phyloP scores from a whole-genome alignment of 164 flowering plant species.

The Piper betle region DNA sequence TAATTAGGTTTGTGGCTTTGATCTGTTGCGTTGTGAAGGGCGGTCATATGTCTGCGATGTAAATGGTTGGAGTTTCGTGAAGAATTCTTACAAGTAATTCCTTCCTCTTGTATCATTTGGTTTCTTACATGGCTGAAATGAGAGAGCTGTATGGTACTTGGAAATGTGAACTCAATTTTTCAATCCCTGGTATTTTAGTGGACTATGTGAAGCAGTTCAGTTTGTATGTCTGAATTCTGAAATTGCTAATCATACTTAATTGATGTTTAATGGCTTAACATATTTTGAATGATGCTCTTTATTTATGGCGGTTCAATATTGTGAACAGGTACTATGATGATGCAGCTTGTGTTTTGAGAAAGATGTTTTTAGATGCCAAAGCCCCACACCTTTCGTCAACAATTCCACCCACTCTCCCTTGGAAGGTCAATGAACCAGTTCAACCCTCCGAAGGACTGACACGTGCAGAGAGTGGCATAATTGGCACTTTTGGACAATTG shows the following conservation, averaged over 20 bases:
- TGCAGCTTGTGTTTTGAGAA: slow-evolving; percentile 95
- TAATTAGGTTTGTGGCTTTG: slow-evolving; percentile 96
- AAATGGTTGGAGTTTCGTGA: slow-evolving; percentile 99
- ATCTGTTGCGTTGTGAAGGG: slow-evolving; percentile 93
- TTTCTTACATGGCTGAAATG: background rate
- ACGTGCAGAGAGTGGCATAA: slow-evolving; percentile 95
- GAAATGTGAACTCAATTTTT: too few species aligned
- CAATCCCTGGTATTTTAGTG: too few species aligned
- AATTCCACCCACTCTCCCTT: slow-evolving; percentile 90
- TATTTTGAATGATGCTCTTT: too few species aligned
- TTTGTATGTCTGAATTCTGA: too few species aligned
- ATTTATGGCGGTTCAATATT: background rate
- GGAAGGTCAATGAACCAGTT: slow-evolving; percentile 82
- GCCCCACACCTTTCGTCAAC: slow-evolving; percentile 97
- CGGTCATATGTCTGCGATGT: slow-evolving; percentile 99
- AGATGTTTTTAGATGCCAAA: slow-evolving; percentile 95
- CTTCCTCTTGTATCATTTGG: background rate
- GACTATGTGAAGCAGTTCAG: too few species aligned
- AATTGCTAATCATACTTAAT: too few species aligned
- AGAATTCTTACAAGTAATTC: slow-evolving; percentile 89
- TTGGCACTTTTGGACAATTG: slow-evolving; percentile 91
- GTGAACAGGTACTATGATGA: slow-evolving; percentile 90
- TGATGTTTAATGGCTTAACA: too few species aligned
- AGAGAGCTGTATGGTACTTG: background rate
- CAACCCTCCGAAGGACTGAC: slow-evolving; percentile 86